Evolutionary conservation across 2,329 filamentous ascomycete genomes (phyloP).

Genomic region (Xylariaceae sp.): DNA sequence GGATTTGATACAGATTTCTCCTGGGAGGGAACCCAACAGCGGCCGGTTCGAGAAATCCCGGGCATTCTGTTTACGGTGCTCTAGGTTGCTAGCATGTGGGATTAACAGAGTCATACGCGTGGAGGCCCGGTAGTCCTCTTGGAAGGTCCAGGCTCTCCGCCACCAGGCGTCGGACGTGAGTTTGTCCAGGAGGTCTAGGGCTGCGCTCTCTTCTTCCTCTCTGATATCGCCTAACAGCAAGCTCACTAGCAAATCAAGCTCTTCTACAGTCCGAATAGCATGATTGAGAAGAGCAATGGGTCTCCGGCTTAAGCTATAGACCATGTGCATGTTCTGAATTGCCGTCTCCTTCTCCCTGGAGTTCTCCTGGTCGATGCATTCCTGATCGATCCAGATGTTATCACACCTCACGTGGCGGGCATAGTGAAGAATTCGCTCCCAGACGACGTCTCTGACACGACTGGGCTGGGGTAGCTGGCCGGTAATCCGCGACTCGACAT

Average conservation of each 20-base stretch:
- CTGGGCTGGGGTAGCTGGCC: constrained; percentile 23
- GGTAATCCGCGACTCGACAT: constrained; percentile 23
- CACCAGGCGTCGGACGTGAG: constrained; percentile 30
- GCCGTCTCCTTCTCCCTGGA: constrained; percentile 25
- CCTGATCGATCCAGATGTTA: constrained; percentile 30
- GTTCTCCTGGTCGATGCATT: constrained; percentile 29
- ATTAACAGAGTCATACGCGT: constrained; percentile 29
- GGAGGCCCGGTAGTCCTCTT: constrained; percentile 30
- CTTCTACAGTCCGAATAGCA: constrained; percentile 21
- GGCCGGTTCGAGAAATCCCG: constrained; percentile 13
- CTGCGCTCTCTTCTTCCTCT: constrained; percentile 20
- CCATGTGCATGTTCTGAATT: constrained; percentile 31
- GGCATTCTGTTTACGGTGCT: constrained; percentile 22
- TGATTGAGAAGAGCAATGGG: constrained; percentile 29
- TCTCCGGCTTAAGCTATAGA: constrained; percentile 26
- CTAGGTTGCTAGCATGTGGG: constrained; percentile 24
- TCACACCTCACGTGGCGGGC: constrained; percentile 25
- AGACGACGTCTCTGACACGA: constrained; percentile 26
- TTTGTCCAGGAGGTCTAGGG: constrained; percentile 23
- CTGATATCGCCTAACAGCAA: constrained; percentile 23
- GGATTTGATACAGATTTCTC: constrained; percentile 29
- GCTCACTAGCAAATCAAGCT: constrained; percentile 25
- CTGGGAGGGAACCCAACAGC: constrained; percentile 22
- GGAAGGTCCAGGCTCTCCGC: constrained; percentile 31
- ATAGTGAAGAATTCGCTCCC: constrained; percentile 26